Conservation (phyloP, 208 protist species). For the Crithidia acanthocephali region DNA sequence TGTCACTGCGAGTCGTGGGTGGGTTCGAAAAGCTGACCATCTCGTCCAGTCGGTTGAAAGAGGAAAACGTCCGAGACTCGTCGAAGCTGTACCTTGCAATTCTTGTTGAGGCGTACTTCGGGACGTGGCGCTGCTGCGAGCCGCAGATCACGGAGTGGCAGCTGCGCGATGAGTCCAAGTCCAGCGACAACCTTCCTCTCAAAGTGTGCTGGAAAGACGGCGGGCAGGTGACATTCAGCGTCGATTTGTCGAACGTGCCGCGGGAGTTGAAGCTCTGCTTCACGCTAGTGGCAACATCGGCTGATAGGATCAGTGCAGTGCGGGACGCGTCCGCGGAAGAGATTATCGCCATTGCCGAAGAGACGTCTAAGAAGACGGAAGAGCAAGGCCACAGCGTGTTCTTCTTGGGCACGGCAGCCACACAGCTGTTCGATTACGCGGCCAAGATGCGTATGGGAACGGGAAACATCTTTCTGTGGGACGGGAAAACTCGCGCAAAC, state of each 20-base stretch:
- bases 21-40: slow-evolving; percentile 42
- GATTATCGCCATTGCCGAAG: slow-evolving; percentile 40
- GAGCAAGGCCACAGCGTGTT: slow-evolving; percentile 38
- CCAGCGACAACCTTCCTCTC: not conserved
- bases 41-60: slow-evolving; percentile 36
- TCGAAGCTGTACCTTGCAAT: slow-evolving; percentile 53
- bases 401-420: slow-evolving; percentile 46
- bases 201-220: slow-evolving; percentile 32
- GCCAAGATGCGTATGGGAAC: slow-evolving; percentile 45
- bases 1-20: slow-evolving; percentile 37
- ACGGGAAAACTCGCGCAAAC: slow-evolving; percentile 41
- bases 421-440: slow-evolving; percentile 63
- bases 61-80: slow-evolving; percentile 50
- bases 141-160: slow-evolving; percentile 59
- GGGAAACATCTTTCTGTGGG: slow-evolving; percentile 47
- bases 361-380: slow-evolving; percentile 44
- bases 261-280: slow-evolving; percentile 74
- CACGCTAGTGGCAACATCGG: slow-evolving; percentile 40
- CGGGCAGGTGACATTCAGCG: slow-evolving; percentile 25
- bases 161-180: slow-evolving; percentile 13
- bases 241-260: slow-evolving; percentile 41
- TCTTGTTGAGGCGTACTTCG: slow-evolving; percentile 58
- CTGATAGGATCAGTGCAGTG: slow-evolving; percentile 32
- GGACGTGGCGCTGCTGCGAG: slow-evolving; percentile 39
- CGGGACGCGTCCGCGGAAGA: slow-evolving; percentile 29